Conservation (phyloP, 306 rosid species). For the Acacia acuminata region DNA sequence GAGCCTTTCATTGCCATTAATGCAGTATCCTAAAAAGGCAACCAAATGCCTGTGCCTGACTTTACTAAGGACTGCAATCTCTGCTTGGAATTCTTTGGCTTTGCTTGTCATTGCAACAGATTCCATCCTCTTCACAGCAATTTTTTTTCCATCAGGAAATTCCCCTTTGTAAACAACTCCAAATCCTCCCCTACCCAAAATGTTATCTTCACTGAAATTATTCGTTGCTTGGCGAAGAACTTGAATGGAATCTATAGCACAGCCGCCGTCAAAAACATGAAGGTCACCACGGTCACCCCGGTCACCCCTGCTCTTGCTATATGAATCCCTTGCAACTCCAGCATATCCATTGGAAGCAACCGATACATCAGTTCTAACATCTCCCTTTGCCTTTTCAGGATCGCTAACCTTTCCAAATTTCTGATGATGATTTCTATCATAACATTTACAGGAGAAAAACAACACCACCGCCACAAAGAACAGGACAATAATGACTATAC, state of each 20-base stretch:
- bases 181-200: constrained; percentile 87
- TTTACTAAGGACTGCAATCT: constrained; percentile 78
- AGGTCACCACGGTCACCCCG: constrained; percentile 51
- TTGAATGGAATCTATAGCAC: constrained; percentile 66
- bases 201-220: constrained; percentile 69
- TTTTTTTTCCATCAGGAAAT: constrained; percentile 76
- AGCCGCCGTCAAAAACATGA: constrained; percentile 70
- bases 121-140: constrained; percentile 88
- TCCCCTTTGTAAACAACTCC: constrained; percentile 89
- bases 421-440: constrained; percentile 42
- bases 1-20: constrained; percentile 80
- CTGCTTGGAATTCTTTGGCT: constrained; percentile 92
- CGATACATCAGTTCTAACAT: constrained; percentile 45
- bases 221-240: constrained; percentile 72
- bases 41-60: constrained; percentile 91
- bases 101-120: constrained; percentile 63
- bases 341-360: constrained; percentile 63
- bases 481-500: constrained; percentile 57
- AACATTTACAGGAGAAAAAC: constrained; percentile 68
- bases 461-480: constrained; percentile 54
- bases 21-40: constrained; percentile 78
- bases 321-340: constrained; percentile 66
- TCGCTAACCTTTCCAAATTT: constrained; percentile 63
- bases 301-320: constrained; percentile 75
- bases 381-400: constrained; percentile 57